Evolutionary conservation across 805 yeast species (phyloP), one percentile per base, ranked within the genome.

Genomic region (Lachancea cidri): DNA sequence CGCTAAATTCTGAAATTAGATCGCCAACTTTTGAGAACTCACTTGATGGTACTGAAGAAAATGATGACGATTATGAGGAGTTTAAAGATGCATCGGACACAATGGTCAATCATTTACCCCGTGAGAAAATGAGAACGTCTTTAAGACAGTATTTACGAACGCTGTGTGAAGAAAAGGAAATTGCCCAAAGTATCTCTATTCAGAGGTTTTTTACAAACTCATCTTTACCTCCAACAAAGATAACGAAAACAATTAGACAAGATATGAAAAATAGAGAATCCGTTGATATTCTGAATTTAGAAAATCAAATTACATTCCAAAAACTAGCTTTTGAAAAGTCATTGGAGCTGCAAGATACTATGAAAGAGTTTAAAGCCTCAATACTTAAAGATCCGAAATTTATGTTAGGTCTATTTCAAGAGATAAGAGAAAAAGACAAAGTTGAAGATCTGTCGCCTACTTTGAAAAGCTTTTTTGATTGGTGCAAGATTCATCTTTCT

Each of bases 401-500:
- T 3, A 62, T 89, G 17, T 63, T 75, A 2, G 66, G 71, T 15
- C 58, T 91, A 8, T 81, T 91, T 49, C 55, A 69, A 20, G 95
- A 87, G 52, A 67, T 93, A 18, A 82, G 83, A 39, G 57, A 60
- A 3, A 73, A 79, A 30, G 59, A 66, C 0, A 67, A 65, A 11
- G 72, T 85, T 5, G 63, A 64, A 9, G 77, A 83, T 6, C 66
- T 87, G 36, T 76, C 91, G 4, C 83, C 84, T 2, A 70, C 84
- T 29, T 67, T 88, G 33, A 70, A 72, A 47, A 74, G 85, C 36
- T 81, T 89, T 48, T 70, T 86, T 32, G 87, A 85, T 50, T 83
- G 96, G 86, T 76, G 83, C 45, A 79, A 87, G 46, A 75, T 91
- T 8, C 91, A 88, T 57, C 62, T 86, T 6, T 86, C 97, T 0